These are phyloP conservation scores for Vanilla planifolia DNA, from an alignment of 106 monocot genomes.

Conservation along the genomic window DNA sequence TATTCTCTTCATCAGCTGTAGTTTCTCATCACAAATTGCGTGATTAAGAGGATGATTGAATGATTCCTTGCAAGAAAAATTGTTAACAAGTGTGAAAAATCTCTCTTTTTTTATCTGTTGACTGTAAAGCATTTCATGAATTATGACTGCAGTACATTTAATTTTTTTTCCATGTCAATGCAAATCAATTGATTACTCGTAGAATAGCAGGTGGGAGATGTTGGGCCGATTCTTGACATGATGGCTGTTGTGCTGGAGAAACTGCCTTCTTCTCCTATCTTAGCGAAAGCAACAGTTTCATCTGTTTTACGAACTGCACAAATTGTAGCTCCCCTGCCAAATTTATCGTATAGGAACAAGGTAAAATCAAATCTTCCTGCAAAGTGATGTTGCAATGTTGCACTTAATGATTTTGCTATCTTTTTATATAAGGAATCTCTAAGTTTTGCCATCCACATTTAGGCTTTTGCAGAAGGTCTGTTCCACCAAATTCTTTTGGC, in stretches of 20 bases:
- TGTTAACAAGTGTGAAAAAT: neutral
- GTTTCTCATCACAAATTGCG: neutral
- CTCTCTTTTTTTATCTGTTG: constrained; percentile 1
- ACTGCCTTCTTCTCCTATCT: constrained; percentile 29
- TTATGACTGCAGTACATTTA: neutral
- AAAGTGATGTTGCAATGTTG: neutral
- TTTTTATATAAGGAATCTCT: neutral
- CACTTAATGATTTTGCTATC: neutral
- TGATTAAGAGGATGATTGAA: constrained; percentile 2
- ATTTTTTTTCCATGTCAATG: neutral
- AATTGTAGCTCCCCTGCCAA: constrained; percentile 47
- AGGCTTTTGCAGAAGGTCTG: constrained; percentile 94
- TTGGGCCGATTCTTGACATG: constrained; percentile 62
- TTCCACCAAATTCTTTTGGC: constrained; percentile 83
- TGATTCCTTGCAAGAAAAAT: constrained; percentile 1
- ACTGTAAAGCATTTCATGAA: neutral
- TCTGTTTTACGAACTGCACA: constrained; percentile 41
- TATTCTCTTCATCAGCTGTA: neutral
- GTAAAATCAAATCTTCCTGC: constrained; percentile 16
- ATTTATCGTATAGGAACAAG: constrained; percentile 60
- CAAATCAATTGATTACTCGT: constrained; percentile 10
- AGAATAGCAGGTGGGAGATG: constrained; percentile 56
- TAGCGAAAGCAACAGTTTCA: constrained; percentile 49
- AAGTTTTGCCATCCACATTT: constrained; percentile 9
- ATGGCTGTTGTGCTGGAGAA: constrained; percentile 65